phyloP scores from a whole-genome alignment of 1,284 basidiomycete species.

The Termitomyces sp. region DNA sequence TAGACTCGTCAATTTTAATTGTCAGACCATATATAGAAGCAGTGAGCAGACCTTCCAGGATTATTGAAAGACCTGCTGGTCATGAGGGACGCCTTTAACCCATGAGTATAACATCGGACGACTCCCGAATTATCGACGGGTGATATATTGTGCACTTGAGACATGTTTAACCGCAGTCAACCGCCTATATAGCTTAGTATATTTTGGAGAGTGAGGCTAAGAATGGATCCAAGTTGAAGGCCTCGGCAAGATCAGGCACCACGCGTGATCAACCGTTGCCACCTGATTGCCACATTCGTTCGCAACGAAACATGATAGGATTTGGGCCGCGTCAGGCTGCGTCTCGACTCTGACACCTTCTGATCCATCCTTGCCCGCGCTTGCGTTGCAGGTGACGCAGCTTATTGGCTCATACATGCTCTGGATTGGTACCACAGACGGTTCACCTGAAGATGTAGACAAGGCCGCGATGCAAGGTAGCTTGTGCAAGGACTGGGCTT shows the following conservation, averaged over 20 bases:
- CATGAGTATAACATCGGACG: constrained; percentile 23
- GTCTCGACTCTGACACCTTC: constrained; percentile 30
- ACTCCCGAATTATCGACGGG: constrained; percentile 15
- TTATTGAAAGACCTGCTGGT: constrained; percentile 22
- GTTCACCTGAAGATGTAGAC: constrained; percentile 40
- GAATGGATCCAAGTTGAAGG: not conserved
- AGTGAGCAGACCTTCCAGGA: constrained; percentile 16
- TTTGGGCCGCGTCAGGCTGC: not conserved
- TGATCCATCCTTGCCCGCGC: constrained; percentile 47
- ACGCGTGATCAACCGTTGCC: not conserved
- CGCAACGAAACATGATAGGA: not conserved
- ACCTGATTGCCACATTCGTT: not conserved
- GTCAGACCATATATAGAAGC: not conserved
- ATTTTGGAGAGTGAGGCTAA: too few relatives aligned
- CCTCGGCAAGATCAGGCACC: not conserved
- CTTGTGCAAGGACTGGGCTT: constrained; percentile 77
- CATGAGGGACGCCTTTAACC: constrained; percentile 17
- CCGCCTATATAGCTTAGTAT: not conserved
- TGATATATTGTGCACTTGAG: constrained; percentile 11
- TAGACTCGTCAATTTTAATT: constrained; percentile 1
- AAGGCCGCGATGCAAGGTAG: constrained; percentile 46
- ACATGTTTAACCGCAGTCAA: constrained; percentile 4
- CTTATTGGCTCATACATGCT: constrained; percentile 76
- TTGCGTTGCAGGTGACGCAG: constrained; percentile 66
- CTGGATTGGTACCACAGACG: constrained; percentile 69